A percentile compares a stretch with the other conserved stretches of the same genome.
Evolutionary conservation across 2,329 filamentous ascomycete species (phyloP).

Genomic region (Alternaria novae-zelandiae): DNA sequence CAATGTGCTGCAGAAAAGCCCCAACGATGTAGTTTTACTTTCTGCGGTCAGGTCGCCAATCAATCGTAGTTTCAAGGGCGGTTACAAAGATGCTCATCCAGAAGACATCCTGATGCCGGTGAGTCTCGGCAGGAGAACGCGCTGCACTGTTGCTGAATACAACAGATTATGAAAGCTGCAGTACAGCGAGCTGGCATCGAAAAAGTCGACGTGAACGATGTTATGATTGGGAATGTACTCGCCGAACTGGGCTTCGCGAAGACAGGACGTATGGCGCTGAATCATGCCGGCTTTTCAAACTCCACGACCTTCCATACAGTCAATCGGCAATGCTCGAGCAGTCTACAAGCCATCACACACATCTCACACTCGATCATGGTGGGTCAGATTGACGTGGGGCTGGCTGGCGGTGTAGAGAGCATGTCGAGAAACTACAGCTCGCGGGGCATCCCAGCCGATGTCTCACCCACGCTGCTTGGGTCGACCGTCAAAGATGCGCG

Average conservation of each 20-base stretch:
- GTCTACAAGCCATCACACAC: conserved; percentile 91
- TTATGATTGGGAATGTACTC: conserved; percentile 72
- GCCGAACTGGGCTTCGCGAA: conserved; percentile 85
- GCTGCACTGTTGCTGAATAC: conserved; percentile 63
- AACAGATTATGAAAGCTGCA: conserved; percentile 73
- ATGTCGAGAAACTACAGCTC: conserved; percentile 89
- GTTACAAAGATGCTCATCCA: conserved; percentile 89
- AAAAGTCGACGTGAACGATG: conserved; percentile 32
- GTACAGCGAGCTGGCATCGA: conserved; percentile 37
- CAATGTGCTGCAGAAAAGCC: conserved; percentile 80
- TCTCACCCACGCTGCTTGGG: conserved; percentile 78
- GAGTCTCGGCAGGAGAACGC: conserved; percentile 57
- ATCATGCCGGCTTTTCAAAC: conserved; percentile 91
- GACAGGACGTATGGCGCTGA: conserved; percentile 83
- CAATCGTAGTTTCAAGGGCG: conserved; percentile 85
- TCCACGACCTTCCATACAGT: conserved; percentile 80
- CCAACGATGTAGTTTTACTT: conserved; percentile 95
- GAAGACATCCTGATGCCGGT: conserved; percentile 78
- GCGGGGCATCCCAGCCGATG: conserved; percentile 71
- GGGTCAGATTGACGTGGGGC: conserved; percentile 83
- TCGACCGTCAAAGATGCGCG: conserved; percentile 74
- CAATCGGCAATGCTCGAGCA: conserved; percentile 97
- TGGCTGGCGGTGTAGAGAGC: conserved; percentile 86
- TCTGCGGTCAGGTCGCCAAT: conserved; percentile 87
- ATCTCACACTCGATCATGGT: conserved; percentile 84